phyloP scores from a whole-genome alignment of 2,329 filamentous ascomycete genomes.

The Talaromyces sp. region DNA sequence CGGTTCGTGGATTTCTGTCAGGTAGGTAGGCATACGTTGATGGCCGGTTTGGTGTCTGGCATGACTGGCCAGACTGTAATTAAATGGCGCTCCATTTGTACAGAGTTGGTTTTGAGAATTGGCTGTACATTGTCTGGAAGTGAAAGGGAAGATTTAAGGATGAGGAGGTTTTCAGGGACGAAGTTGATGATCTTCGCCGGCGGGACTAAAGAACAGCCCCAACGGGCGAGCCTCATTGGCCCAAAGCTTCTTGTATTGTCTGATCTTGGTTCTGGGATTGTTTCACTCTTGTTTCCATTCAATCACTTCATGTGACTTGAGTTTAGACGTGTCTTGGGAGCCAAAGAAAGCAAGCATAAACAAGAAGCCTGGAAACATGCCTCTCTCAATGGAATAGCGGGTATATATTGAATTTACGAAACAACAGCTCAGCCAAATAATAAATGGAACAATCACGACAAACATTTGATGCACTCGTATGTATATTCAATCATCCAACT shows the following conservation, averaged over 20 bases:
- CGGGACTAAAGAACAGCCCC: background rate
- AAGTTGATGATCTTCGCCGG: background rate
- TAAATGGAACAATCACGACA: too few relatives aligned
- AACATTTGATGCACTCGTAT: background rate
- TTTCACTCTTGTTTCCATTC: background rate
- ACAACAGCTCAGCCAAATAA: background rate
- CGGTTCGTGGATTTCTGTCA: background rate
- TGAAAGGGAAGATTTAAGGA: background rate
- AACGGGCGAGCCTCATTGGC: background rate
- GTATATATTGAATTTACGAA: background rate
- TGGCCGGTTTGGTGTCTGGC: background rate
- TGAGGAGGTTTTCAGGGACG: background rate
- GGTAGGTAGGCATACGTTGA: background rate
- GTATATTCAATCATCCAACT: conserved; percentile 40
- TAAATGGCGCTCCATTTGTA: conserved; percentile 2
- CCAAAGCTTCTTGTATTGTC: background rate
- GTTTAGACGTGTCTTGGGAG: background rate
- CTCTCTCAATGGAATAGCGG: background rate
- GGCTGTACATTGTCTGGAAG: background rate
- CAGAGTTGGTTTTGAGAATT: background rate
- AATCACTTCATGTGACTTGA: background rate
- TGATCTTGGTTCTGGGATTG: background rate
- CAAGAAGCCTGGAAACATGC: background rate
- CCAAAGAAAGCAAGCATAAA: background rate
- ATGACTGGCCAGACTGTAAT: background rate